These are phyloP conservation scores for Orbilia oligospora DNA, from an alignment of 2,329 filamentous ascomycete genomes.

Conservation along the genomic window DNA sequence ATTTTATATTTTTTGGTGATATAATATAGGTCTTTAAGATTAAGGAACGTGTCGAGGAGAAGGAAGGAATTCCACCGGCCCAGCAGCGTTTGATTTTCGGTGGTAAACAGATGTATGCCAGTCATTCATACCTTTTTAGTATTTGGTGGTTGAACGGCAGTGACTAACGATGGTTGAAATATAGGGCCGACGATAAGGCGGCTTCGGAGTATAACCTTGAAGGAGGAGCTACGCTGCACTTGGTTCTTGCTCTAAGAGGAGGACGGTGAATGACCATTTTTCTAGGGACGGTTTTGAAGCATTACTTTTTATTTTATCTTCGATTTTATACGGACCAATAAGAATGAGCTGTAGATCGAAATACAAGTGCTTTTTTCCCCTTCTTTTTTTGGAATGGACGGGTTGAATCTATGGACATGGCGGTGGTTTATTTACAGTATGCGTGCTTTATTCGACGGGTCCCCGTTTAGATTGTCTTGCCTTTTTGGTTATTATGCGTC, in stretches of 20 bases:
- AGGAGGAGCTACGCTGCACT: constrained; percentile 91
- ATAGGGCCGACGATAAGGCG: constrained; percentile 93
- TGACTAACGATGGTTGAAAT: not conserved
- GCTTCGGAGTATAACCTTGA: constrained; percentile 91
- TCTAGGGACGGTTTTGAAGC: not conserved
- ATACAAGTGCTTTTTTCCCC: not conserved
- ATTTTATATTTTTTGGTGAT: constrained; percentile 1
- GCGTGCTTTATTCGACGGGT: not conserved
- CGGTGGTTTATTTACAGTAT: not conserved
- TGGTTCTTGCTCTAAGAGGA: constrained; percentile 93
- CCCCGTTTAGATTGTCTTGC: constrained; percentile 21
- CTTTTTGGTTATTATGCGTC: not conserved
- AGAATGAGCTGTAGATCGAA: not conserved
- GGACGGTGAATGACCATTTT: constrained; percentile 68
- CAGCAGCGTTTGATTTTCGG: constrained; percentile 97
- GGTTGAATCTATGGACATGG: not conserved
- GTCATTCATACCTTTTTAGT: not conserved
- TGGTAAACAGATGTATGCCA: constrained; percentile 91
- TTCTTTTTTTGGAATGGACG: not conserved
- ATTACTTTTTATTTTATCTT: not conserved
- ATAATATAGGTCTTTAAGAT: constrained; percentile 83
- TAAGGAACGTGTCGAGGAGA: constrained; percentile 99
- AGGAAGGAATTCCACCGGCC: constrained; percentile 96
- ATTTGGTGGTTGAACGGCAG: not conserved
- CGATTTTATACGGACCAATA: not conserved